Evolutionary conservation across 2,329 filamentous ascomycete species (phyloP).

Genomic region (Neofusicoccum cordaticola): DNA sequence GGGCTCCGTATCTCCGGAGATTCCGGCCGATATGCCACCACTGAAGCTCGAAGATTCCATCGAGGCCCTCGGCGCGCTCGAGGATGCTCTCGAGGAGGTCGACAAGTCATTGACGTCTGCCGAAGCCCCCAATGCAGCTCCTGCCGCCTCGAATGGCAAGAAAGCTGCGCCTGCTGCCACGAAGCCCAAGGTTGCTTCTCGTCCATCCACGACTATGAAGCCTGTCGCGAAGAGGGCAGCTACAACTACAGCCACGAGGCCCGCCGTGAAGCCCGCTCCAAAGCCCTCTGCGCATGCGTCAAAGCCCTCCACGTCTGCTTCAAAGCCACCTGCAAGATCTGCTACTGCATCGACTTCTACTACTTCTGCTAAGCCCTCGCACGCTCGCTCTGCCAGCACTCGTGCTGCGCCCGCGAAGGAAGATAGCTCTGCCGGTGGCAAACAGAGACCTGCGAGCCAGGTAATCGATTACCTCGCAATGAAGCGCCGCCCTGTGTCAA

Average conservation of each 20-base stretch:
- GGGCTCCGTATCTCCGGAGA: neutral
- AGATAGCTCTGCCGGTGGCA: neutral
- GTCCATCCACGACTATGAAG: neutral
- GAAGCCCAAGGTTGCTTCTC: neutral
- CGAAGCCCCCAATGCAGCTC: constrained; percentile 19
- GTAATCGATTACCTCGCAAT: constrained; percentile 37
- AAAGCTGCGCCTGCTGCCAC: neutral
- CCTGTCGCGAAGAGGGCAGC: neutral
- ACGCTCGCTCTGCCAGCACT: constrained; percentile 5
- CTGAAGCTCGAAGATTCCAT: constrained; percentile 47
- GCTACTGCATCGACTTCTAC: neutral
- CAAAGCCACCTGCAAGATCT: neutral
- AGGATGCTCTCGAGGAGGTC: constrained; percentile 52
- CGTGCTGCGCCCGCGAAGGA: constrained; percentile 8
- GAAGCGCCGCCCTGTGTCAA: constrained; percentile 47
- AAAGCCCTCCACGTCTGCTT: neutral
- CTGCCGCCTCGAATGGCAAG: constrained; percentile 28
- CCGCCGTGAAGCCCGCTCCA: neutral
- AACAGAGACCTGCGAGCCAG: neutral
- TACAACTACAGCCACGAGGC: neutral
- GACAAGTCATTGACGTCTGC: constrained; percentile 37
- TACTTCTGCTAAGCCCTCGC: neutral
- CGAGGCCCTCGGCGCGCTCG: constrained; percentile 50
- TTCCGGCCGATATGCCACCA: constrained; percentile 27
- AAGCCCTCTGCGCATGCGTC: neutral